A percentile compares a stretch with the other conserved stretches of the same genome.
These are phyloP conservation scores for Teratosphaeriaceae sp. DNA, from an alignment of 2,329 filamentous ascomycete genomes.

Conservation along the genomic window DNA sequence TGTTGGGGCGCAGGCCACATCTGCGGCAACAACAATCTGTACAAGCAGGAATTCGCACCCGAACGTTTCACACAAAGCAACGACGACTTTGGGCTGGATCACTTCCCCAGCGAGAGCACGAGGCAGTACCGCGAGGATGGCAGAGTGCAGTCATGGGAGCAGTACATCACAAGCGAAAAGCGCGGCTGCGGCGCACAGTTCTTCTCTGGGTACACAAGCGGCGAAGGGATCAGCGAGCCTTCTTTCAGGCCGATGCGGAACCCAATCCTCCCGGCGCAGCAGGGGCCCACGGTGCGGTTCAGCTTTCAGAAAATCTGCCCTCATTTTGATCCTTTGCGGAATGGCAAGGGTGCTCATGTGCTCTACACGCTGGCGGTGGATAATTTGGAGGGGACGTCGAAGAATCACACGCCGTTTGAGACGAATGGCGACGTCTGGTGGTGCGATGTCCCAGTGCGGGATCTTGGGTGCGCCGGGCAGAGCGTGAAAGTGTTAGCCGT, in stretches of 20 bases:
- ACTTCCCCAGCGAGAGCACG: conserved; percentile 64
- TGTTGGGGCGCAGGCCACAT: conserved; percentile 89
- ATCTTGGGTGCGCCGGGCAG: conserved; percentile 63
- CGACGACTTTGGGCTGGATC: conserved; percentile 70
- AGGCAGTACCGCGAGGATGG: conserved; percentile 74
- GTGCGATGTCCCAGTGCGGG: conserved; percentile 59
- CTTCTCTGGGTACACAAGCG: conserved; percentile 40
- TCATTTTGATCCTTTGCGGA: conserved; percentile 71
- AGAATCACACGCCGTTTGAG: conserved; percentile 64
- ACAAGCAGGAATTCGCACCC: conserved; percentile 62
- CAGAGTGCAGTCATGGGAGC: conserved; percentile 64
- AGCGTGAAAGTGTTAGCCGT: conserved; percentile 60
- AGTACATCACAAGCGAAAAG: conserved; percentile 64
- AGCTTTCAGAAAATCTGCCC: conserved; percentile 72
- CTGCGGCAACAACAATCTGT: conserved; percentile 48
- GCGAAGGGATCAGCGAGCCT: conserved; percentile 47
- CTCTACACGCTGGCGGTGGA: conserved; percentile 64
- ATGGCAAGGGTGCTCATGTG: conserved; percentile 59
- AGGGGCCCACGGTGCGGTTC: conserved; percentile 52
- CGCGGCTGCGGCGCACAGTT: conserved; percentile 38
- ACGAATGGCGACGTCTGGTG: conserved; percentile 75
- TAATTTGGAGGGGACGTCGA: conserved; percentile 53
- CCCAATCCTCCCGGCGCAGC: conserved; percentile 55
- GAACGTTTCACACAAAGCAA: conserved; percentile 58
- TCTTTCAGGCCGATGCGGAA: conserved; percentile 57